Evolutionary conservation across 176 grass and related monocot species (phyloP).

Genomic region (Musa itinerans): DNA sequence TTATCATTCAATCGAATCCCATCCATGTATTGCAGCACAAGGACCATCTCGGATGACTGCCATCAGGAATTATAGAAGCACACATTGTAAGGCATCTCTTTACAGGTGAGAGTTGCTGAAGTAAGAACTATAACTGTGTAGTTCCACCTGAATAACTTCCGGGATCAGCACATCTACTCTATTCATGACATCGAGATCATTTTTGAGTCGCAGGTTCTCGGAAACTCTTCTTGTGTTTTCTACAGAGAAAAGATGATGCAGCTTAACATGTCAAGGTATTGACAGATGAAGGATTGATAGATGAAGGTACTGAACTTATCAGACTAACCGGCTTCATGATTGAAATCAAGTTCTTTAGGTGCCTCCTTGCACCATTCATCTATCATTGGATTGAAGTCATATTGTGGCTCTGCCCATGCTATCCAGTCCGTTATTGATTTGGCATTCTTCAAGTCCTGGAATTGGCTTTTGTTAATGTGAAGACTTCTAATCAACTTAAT

Average conservation of each 20-base stretch:
- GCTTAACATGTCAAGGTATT: not conserved
- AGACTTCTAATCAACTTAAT: not conserved
- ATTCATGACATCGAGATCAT: slow-evolving; percentile 24
- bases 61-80: slow-evolving; percentile 9
- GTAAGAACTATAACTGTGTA: not conserved
- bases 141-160: slow-evolving; percentile 83
- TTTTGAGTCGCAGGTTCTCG: slow-evolving; percentile 43
- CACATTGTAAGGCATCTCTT: not conserved
- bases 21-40: slow-evolving; percentile 96
- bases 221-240: slow-evolving; percentile 84
- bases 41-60: slow-evolving; percentile 83
- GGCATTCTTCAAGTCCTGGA: slow-evolving; percentile 92
- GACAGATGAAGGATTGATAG: not conserved
- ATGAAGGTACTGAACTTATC: not conserved
- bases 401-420: slow-evolving; percentile 93
- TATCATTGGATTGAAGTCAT: slow-evolving; percentile 85
- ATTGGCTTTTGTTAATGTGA: slow-evolving; percentile 15
- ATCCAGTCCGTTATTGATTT: slow-evolving; percentile 93
- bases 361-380: slow-evolving; percentile 98
- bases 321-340: slow-evolving; percentile 80
- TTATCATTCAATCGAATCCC: slow-evolving; percentile 89
- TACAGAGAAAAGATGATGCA: slow-evolving; percentile 27
- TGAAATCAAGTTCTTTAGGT: slow-evolving; percentile 97
- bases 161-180: slow-evolving; percentile 72
- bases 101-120: not conserved